Percentiles rank a stretch among this genome's conserved stretches.
Conservation (phyloP, 2,329 filamentous ascomycete genomes). For the Aureobasidium sp. region DNA sequence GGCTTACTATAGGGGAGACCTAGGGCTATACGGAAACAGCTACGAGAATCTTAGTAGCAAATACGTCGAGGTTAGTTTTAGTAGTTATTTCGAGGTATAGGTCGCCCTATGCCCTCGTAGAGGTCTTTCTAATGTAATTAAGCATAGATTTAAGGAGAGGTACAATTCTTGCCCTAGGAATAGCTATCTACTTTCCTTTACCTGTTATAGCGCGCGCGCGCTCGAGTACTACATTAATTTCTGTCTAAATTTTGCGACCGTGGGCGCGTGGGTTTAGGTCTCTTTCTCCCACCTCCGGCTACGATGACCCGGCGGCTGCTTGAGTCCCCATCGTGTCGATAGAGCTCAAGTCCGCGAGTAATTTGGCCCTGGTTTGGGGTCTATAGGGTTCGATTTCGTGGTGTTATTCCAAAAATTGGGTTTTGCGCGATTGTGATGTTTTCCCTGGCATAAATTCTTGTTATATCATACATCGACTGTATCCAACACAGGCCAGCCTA, state of each 20-base stretch:
- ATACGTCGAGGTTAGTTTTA: not conserved
- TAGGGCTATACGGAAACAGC: not conserved
- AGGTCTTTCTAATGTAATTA: not conserved
- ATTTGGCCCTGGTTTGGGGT: slow-evolving; percentile 4
- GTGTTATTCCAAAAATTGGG: not conserved
- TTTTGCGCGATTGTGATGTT: slow-evolving; percentile 9
- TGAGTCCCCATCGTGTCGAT: not conserved
- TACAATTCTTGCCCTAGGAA: not conserved
- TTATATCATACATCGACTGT: no score
- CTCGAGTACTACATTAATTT: not conserved
- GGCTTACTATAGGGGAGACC: not conserved
- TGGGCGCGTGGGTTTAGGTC: not conserved
- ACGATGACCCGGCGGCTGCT: not conserved
- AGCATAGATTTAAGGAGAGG: not conserved
- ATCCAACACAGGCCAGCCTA: no score
- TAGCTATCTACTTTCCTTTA: not conserved
- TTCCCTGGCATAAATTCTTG: not conserved
- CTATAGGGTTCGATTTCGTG: not conserved
- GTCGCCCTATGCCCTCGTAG: not conserved
- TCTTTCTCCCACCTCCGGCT: not conserved
- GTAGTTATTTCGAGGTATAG: not conserved
- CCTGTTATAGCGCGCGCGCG: not conserved
- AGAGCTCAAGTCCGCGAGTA: slow-evolving; percentile 5
- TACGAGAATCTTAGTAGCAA: not conserved
- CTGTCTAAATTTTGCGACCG: not conserved